phyloP scores from a whole-genome alignment of 1,284 basidiomycete species.

The Megacollybia platyphylla region DNA sequence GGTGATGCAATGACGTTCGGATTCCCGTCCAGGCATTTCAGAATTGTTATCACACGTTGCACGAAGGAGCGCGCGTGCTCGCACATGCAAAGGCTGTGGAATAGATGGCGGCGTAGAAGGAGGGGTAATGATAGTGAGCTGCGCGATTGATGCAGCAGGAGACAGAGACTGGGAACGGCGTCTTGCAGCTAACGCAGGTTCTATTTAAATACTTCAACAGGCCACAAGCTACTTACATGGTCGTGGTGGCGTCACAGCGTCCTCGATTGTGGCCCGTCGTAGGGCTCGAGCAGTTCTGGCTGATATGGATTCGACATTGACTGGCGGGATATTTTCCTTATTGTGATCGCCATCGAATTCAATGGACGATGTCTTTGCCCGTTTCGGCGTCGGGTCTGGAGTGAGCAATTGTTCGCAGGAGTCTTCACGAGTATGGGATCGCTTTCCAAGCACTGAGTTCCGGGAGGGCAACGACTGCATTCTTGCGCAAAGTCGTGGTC shows the following conservation, averaged over 20 bases:
- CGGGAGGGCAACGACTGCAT: conserved; percentile 23
- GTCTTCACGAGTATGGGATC: conserved; percentile 29
- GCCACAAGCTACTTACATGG: conserved; percentile 16
- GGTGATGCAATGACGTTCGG: conserved; percentile 42
- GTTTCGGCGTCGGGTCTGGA: conserved; percentile 50
- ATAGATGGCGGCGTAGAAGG: conserved; percentile 43
- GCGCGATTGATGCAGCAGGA: conserved; percentile 25
- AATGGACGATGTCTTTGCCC: conserved; percentile 32
- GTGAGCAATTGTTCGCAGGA: conserved; percentile 28
- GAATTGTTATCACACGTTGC: conserved; percentile 44
- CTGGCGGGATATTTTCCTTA: conserved; percentile 68
- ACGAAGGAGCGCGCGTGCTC: conserved; percentile 55
- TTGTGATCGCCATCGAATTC: conserved; percentile 45
- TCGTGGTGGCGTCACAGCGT: conserved; percentile 25
- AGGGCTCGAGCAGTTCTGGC: conserved; percentile 27
- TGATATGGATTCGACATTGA: conserved; percentile 18
- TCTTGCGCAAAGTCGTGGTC: background rate
- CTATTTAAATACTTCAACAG: conserved; percentile 1
- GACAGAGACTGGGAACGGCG: conserved; percentile 6
- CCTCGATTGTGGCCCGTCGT: conserved; percentile 35
- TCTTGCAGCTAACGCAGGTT: conserved; percentile 1
- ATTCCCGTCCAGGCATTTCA: conserved; percentile 49
- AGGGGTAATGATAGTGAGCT: conserved; percentile 39
- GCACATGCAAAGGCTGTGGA: conserved; percentile 46
- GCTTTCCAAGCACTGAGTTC: conserved; percentile 46